These are phyloP conservation scores for Neonectria sp. DNA, from an alignment of 2,329 filamentous ascomycete genomes.

Conservation along the genomic window DNA sequence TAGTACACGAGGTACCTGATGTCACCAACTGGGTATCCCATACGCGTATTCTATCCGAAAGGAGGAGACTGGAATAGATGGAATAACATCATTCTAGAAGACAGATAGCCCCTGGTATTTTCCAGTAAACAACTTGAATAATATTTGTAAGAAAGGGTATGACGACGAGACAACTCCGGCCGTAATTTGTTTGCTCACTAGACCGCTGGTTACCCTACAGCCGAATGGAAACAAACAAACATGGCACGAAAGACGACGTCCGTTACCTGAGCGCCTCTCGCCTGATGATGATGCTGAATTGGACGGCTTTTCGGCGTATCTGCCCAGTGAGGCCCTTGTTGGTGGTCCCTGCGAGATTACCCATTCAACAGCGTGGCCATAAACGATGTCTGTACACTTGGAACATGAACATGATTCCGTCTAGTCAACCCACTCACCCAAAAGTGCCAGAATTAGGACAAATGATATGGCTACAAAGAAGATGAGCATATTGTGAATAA, in stretches of 20 bases:
- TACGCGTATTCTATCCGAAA: conserved; percentile 2
- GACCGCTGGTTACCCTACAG: conserved; percentile 29
- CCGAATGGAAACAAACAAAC: neutral
- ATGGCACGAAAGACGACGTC: conserved; percentile 17
- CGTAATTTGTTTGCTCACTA: no score
- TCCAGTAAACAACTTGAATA: neutral
- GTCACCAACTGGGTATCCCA: conserved; percentile 1
- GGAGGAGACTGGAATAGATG: neutral
- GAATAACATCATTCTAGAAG: neutral
- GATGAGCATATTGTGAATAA: neutral
- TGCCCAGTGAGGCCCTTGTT: conserved; percentile 3
- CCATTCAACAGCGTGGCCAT: neutral
- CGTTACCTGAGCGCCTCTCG: conserved; percentile 23
- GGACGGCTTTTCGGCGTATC: neutral
- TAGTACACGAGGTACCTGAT: conserved; percentile 43
- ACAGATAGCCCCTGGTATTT: neutral
- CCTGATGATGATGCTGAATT: conserved; percentile 14
- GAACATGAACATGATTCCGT: no score
- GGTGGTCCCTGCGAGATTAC: neutral
- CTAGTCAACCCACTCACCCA: neutral
- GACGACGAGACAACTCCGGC: neutral
- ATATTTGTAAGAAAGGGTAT: neutral
- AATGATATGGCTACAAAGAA: no score
- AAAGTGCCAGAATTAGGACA: neutral
- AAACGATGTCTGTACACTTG: no score